These are phyloP conservation scores for Populus tremula DNA, from an alignment of 345 rosid species.

Conservation along the genomic window DNA sequence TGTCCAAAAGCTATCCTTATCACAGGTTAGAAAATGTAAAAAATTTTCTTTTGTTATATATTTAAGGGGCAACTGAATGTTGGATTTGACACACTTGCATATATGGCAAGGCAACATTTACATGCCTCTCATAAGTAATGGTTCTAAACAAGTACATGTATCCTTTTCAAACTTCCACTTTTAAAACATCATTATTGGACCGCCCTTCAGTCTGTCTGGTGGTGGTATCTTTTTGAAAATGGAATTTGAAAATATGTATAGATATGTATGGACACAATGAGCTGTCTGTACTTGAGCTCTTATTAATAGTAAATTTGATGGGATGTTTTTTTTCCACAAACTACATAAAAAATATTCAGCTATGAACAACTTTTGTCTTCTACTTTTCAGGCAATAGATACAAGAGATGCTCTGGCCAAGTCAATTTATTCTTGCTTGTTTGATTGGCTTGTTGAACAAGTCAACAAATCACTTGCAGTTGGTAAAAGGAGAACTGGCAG, in stretches of 20 bases:
- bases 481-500: constrained; percentile 93
- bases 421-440: constrained; percentile 87
- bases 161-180: background rate
- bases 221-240: background rate
- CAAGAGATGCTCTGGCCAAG: constrained; percentile 95
- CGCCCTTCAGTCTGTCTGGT: background rate
- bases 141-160: background rate
- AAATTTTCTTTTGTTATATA: background rate
- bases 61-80: background rate
- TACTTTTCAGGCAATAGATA: constrained; percentile 66
- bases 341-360: background rate
- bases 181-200: background rate
- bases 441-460: constrained; percentile 95
- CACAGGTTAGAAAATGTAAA: constrained; percentile 60
- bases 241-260: background rate
- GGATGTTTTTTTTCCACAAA: background rate
- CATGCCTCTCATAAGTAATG: background rate
- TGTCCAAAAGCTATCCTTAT: constrained; percentile 74
- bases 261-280: background rate
- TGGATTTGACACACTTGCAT: background rate
- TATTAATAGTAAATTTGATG: background rate
- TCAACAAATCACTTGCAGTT: constrained; percentile 90
- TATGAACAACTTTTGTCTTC: constrained; percentile 9
- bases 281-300: background rate
- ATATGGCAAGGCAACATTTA: background rate